Base-by-base conservation (phyloP, 495 filamentous ascomycete species). In the Neurospora sp. region DNA sequence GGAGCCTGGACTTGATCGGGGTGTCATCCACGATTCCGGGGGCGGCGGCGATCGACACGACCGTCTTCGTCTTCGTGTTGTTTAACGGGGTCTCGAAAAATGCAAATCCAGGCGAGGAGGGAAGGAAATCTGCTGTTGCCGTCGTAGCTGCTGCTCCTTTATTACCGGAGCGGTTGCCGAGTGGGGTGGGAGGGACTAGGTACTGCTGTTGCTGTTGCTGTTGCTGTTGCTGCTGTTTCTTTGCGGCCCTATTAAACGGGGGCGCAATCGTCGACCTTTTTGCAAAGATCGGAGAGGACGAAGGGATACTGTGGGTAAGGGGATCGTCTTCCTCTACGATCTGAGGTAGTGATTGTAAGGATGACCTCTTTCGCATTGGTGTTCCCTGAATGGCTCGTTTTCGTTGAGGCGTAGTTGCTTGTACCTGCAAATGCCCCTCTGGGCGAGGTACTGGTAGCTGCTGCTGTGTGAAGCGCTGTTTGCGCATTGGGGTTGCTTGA, bases 61-160 rank as follows among this genome's bases (percentile, higher is more conserved):
- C 78, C 12, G 77, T 80, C n/a, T 70, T 74, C 60, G 70, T 73
- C 18, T 73, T 74, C 71, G 72, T 70, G 74, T 74, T 23, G n/a
- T 73, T 82, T 7, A 83, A 9, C 3, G 84, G 84, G 18, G 84
- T 85, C 60, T 85, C 81, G 12, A 81, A 76, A 0, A 86, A 76
- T 3, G 72, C 71, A 8, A 77, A 73, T 20, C 82, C 76, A 78
- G 88, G 76, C 75, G 86, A 78, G 62, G 81, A 75, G 75, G 86
- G 71, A 79, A 85, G 72, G 78, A 69, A 66, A 83, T 20, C 86
- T 62, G 78, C 78, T 72, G 60, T 77, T 73, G 70, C 79, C 41
- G 9, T 69, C 72, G 37, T 72, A 77, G 72, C 69, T 78, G 71
- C 70, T 69, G 72, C 76, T 20, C 31, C 71, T 60, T 69, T 38